Conservation (phyloP, 352 stramenopile genomes). For the Pythium volutum region DNA sequence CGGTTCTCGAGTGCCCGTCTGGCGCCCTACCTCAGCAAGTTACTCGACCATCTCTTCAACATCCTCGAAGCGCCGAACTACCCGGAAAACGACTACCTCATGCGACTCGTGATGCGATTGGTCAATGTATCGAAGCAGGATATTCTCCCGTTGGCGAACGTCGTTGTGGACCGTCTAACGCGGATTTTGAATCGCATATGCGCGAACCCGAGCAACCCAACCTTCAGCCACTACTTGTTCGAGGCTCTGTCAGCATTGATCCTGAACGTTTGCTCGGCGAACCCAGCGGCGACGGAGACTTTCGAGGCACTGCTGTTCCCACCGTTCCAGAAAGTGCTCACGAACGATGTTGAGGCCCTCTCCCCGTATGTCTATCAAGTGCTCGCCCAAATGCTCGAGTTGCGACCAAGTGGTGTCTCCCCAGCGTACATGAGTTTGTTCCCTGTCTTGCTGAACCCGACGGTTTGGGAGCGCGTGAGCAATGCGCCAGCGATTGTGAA, state of each 20-base stretch:
- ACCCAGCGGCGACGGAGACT: constrained; percentile 63
- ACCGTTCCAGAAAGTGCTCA: constrained; percentile 96
- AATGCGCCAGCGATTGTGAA: constrained; percentile 97
- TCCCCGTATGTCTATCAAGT: constrained; percentile 99
- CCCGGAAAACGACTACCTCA: constrained; percentile 98
- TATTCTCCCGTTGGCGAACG: constrained; percentile 88
- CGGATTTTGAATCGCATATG: constrained; percentile 92
- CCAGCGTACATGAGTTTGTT: constrained; percentile 96
- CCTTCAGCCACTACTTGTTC: constrained; percentile 99
- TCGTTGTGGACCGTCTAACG: constrained; percentile 95
- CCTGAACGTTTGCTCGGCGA: constrained; percentile 89
- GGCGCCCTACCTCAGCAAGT: constrained; percentile 86
- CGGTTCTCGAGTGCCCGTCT: constrained; percentile 86
- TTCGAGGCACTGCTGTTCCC: constrained; percentile 97
- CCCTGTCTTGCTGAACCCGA: constrained; percentile 90
- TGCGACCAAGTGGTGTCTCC: constrained; percentile 85
- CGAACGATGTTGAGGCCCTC: constrained; percentile 93
- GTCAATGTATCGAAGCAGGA: constrained; percentile 93
- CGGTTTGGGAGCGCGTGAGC: constrained; percentile 95
- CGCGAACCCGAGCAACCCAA: constrained; percentile 97
- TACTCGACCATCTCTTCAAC: constrained; percentile 95
- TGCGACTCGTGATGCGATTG: constrained; percentile 97
- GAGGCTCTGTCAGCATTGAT: constrained; percentile 97
- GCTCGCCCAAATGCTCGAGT: constrained; percentile 97
- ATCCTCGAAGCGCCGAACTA: constrained; percentile 94